These are phyloP conservation scores for Elsinoe ampelina DNA, from an alignment of 2,329 filamentous ascomycete genomes.

Conservation along the genomic window DNA sequence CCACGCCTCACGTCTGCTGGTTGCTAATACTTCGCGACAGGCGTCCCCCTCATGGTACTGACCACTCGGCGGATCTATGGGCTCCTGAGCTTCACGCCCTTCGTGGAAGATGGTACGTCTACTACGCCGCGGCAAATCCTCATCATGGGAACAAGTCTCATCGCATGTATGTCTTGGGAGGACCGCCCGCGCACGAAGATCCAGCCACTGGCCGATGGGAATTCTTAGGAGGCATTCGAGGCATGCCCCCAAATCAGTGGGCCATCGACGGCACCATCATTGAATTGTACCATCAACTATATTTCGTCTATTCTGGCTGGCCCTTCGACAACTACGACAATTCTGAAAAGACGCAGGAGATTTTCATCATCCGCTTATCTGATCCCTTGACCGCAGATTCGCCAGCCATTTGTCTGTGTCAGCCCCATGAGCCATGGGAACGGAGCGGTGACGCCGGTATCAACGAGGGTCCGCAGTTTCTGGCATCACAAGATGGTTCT, in stretches of 20 bases:
- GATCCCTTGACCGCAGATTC: conserved; percentile 29
- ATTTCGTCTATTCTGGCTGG: conserved; percentile 41
- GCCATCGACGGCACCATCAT: conserved; percentile 41
- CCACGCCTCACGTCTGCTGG: background rate
- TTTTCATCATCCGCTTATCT: conserved; percentile 35
- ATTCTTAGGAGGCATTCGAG: conserved; percentile 33
- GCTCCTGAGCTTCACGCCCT: conserved; percentile 47
- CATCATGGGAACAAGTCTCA: conserved; percentile 36
- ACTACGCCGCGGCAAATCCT: conserved; percentile 37
- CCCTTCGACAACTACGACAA: conserved; percentile 28
- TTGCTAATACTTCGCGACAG: conserved; percentile 15
- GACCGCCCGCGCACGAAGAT: conserved; percentile 27
- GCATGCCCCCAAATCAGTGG: conserved; percentile 37
- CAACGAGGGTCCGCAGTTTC: conserved; percentile 37
- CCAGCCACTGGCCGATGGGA: conserved; percentile 32
- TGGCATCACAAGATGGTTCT: conserved; percentile 26
- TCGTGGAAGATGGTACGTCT: conserved; percentile 46
- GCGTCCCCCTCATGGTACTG: conserved; percentile 34
- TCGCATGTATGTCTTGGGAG: conserved; percentile 38
- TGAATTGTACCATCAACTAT: conserved; percentile 29
- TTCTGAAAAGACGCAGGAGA: conserved; percentile 33
- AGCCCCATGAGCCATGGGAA: conserved; percentile 34
- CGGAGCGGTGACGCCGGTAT: conserved; percentile 33
- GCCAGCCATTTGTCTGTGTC: conserved; percentile 31
- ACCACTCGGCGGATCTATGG: conserved; percentile 42